Evolutionary conservation across 2,329 filamentous ascomycete genomes (phyloP).

Genomic region (Aspergillus calidoustus): DNA sequence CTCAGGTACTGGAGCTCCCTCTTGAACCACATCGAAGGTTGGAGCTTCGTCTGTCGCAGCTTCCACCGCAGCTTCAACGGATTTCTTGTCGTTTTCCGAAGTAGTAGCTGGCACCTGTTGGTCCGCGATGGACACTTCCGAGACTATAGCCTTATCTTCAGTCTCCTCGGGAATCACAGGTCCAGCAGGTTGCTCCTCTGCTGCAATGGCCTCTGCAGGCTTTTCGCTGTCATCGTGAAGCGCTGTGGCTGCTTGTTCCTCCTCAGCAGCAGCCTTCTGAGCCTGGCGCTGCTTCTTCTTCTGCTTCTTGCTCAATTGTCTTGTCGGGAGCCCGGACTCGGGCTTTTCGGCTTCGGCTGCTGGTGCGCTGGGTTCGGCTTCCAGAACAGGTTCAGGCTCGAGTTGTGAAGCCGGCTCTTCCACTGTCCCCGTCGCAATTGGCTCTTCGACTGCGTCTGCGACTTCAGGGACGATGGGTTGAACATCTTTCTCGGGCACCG

Average conservation of each 20-base stretch:
- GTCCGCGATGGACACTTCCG: not conserved
- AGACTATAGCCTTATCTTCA: not conserved
- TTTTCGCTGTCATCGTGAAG: not conserved
- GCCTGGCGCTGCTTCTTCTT: constrained; percentile 33
- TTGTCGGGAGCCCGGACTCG: constrained; percentile 16
- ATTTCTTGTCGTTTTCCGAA: not conserved
- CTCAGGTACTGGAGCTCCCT: not conserved
- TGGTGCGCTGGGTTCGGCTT: constrained; percentile 9
- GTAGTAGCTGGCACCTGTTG: not conserved
- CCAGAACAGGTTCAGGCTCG: constrained; percentile 5
- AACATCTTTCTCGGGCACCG: not conserved
- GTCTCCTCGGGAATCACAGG: not conserved
- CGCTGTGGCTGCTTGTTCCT: constrained; percentile 12
- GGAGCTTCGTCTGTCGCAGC: not conserved
- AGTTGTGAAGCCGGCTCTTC: constrained; percentile 12
- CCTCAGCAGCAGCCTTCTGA: constrained; percentile 10
- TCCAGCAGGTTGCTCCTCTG: not conserved
- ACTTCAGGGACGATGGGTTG: not conserved
- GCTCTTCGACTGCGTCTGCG: not conserved
- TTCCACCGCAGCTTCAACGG: not conserved
- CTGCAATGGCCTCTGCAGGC: not conserved
- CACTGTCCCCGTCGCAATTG: constrained; percentile 12
- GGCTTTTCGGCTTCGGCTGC: constrained; percentile 6
- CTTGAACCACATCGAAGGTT: not conserved
- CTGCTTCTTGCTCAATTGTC: constrained; percentile 34